phyloP scores from a whole-genome alignment of 306 rosid genomes.

The Casuarina cunninghamiana region DNA sequence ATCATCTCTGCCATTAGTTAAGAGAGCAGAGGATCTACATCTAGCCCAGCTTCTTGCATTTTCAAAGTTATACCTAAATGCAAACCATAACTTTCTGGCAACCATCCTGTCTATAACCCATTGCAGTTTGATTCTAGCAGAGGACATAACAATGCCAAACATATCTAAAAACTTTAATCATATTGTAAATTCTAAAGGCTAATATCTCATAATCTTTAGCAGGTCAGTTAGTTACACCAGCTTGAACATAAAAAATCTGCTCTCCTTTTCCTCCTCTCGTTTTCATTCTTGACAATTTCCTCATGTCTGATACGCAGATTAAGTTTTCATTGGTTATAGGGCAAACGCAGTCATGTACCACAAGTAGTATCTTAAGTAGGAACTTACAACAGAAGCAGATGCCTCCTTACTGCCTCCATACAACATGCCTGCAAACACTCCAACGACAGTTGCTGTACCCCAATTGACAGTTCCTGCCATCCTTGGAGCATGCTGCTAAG shows the following conservation, averaged over 20 bases:
- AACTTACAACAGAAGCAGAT: slow-evolving; percentile 86
- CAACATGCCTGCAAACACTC: slow-evolving; percentile 86
- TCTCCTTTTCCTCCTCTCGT: background rate
- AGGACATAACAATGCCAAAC: background rate
- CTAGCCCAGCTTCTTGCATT: background rate
- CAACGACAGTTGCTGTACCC: slow-evolving; percentile 90
- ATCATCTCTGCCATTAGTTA: background rate
- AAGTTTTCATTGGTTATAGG: background rate
- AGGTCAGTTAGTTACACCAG: background rate
- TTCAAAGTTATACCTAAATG: background rate
- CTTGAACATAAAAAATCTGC: background rate
- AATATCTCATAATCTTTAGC: background rate
- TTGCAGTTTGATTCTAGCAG: background rate
- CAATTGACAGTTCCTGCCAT: slow-evolving; percentile 75
- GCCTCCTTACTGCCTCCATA: slow-evolving; percentile 99
- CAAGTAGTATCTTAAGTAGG: slow-evolving; percentile 23
- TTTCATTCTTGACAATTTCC: background rate
- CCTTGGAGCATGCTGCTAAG: slow-evolving; percentile 54
- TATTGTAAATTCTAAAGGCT: background rate
- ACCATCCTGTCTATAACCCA: background rate
- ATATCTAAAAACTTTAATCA: background rate
- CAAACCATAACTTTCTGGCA: background rate
- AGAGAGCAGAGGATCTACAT: background rate
- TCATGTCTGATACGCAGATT: background rate
- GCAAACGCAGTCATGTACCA: background rate